Evolutionary conservation across 2,329 filamentous ascomycete species (phyloP).

Genomic region (Sphaerostilbella broomeana): DNA sequence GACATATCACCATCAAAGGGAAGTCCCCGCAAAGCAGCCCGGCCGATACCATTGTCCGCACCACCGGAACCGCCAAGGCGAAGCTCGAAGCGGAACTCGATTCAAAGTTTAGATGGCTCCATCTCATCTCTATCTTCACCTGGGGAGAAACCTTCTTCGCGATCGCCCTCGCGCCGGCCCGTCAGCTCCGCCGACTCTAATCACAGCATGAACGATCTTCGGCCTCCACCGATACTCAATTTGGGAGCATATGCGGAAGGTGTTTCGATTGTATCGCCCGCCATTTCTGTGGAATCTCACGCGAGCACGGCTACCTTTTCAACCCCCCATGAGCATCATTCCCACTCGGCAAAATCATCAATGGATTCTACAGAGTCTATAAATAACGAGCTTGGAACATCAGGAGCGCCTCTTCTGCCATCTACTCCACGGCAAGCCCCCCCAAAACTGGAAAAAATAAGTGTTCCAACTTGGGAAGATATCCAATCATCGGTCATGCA

Average conservation of each 20-base stretch:
- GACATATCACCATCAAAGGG: no score
- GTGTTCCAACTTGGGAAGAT: conserved; percentile 16
- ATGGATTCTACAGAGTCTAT: neutral
- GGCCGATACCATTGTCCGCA: conserved; percentile 16
- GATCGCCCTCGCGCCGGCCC: conserved; percentile 6
- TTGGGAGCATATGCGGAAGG: neutral
- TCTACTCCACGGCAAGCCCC: conserved; percentile 1
- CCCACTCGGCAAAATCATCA: neutral
- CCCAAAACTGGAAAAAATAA: conserved; percentile 6
- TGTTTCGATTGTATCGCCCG: neutral
- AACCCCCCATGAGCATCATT: neutral
- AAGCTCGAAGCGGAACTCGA: conserved; percentile 23
- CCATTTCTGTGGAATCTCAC: neutral
- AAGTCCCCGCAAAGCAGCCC: no score
- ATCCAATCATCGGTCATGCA: conserved; percentile 17
- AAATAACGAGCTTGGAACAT: neutral
- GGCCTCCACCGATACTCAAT: neutral
- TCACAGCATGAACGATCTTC: neutral
- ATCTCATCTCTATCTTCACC: conserved; percentile 5
- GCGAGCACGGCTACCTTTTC: neutral
- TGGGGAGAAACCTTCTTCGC: neutral
- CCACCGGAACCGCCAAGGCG: conserved; percentile 24
- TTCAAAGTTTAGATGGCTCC: conserved; percentile 13
- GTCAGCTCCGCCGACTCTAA: conserved; percentile 3
- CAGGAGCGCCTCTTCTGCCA: conserved; percentile 4